Evolutionary conservation across 306 rosid genomes (phyloP).

Genomic region (Vachellia collinsii): DNA sequence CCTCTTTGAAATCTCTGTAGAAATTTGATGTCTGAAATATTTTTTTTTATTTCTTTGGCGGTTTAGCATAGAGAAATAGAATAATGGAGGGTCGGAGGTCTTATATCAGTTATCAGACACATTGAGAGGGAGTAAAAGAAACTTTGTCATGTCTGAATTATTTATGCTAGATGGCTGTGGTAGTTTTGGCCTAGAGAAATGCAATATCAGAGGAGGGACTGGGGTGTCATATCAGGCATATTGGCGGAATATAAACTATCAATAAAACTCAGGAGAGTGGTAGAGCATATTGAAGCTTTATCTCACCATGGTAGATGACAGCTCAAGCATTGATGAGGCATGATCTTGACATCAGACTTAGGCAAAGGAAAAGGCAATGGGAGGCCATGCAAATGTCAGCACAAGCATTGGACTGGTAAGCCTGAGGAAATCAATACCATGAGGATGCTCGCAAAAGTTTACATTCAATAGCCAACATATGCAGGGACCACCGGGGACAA

Average conservation of each 20-base stretch:
- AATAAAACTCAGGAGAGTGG: constrained; percentile 17
- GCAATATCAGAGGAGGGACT: neutral
- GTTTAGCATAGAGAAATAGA: constrained; percentile 22
- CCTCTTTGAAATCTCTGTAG: neutral
- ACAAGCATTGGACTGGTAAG: neutral
- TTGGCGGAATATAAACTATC: neutral
- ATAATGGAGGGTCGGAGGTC: constrained; percentile 4
- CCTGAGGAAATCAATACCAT: neutral
- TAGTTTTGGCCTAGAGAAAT: constrained; percentile 17
- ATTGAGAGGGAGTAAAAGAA: neutral
- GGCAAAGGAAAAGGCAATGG: neutral
- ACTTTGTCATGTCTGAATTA: constrained; percentile 19
- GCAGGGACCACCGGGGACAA: neutral
- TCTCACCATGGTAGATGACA: neutral
- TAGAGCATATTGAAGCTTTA: constrained; percentile 19
- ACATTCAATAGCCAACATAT: neutral
- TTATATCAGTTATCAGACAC: neutral
- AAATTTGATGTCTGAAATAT: constrained; percentile 23
- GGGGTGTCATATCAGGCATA: neutral
- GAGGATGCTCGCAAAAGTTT: neutral
- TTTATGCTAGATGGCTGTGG: constrained; percentile 20
- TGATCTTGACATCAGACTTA: neutral
- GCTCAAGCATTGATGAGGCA: neutral
- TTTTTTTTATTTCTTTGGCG: constrained; percentile 3
- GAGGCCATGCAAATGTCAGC: neutral